Evolutionary conservation across 352 stramenopile genomes (phyloP), one percentile per base, ranked within the genome.

Genomic region (Phytophthora quininea): DNA sequence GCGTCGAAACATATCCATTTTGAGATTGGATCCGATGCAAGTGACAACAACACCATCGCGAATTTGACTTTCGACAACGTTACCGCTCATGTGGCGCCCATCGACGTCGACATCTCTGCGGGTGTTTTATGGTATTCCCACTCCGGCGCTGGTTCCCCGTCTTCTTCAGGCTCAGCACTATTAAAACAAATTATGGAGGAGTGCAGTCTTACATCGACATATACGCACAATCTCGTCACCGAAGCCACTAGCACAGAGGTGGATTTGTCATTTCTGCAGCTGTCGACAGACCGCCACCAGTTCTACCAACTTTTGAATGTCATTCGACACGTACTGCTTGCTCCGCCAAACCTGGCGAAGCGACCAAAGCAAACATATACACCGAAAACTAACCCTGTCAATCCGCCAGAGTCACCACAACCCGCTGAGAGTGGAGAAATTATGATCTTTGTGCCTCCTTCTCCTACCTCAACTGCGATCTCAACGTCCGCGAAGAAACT

Each of bases 261-360:
- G 4, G 82, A 93, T 47, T 63, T 96, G 50, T 92, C 86, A 0
- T 89, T 89, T 31, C 58, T 94, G 15, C 77, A 90, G 50, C 71
- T 94, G 3, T 89, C 83, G 1, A 89, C 84, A 0, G 88, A 96
- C 67, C 76, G 84, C 4, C 78, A 91, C 32, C 86, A 94, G 55
- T 96, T 96, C 53, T 94, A 91, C 55, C 88, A 96, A 60, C 76
- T 92, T 19, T 69, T 96, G 38, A 88, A 91, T 37, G 86, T 94
- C 3, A 71, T 91, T 45, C 72, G 83, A 6, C 82, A 93, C 56
- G 88, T 96, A 1, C 58, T 94, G 7, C 62, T 96, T 2, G 86
- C 88, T 6, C 86, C 88, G 6, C 88, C 88, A 10, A 83, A 70
- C 1, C 55, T 82, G 4, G 54, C 71, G 2, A 66, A 62, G 29